Conservation (phyloP, 108 stramenopile genomes). For the Cyclotella baltica region DNA sequence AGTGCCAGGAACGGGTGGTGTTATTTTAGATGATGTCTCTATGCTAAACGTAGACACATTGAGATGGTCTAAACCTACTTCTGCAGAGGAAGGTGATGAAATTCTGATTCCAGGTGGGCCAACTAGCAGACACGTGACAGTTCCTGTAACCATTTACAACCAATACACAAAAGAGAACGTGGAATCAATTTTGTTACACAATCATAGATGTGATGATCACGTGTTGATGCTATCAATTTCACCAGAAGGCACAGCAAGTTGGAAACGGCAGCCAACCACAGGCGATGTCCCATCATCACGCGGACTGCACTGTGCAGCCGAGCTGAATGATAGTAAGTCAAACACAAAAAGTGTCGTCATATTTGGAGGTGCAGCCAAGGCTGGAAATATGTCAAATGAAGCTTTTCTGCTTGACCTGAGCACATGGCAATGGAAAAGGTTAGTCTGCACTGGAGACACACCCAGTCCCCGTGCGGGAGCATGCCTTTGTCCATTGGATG, state of each 20-base stretch:
- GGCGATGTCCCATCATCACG: constrained; percentile 62
- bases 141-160: constrained; percentile 36
- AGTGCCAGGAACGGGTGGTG: constrained; percentile 64
- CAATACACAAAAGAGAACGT: not conserved
- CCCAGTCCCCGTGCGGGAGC: constrained; percentile 69
- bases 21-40: constrained; percentile 64
- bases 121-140: constrained; percentile 74
- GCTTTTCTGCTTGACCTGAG: constrained; percentile 64
- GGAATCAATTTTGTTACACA: constrained; percentile 63
- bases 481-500: constrained; percentile 57
- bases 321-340: constrained; percentile 14
- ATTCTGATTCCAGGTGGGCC: constrained; percentile 63
- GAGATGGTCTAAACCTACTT: constrained; percentile 23
- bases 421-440: constrained; percentile 68
- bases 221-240: constrained; percentile 49
- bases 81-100: constrained; percentile 6
- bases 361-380: constrained; percentile 78
- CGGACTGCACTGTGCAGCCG: constrained; percentile 68
- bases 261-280: constrained; percentile 51
- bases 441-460: constrained; percentile 17
- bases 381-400: constrained; percentile 75
- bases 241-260: constrained; percentile 13
- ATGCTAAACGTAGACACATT: constrained; percentile 31
- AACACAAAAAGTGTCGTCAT: constrained; percentile 36
- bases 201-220: constrained; percentile 75